These are phyloP conservation scores for Candida sanyaensis DNA, from an alignment of 1,139 yeast genomes.

Conservation along the genomic window DNA sequence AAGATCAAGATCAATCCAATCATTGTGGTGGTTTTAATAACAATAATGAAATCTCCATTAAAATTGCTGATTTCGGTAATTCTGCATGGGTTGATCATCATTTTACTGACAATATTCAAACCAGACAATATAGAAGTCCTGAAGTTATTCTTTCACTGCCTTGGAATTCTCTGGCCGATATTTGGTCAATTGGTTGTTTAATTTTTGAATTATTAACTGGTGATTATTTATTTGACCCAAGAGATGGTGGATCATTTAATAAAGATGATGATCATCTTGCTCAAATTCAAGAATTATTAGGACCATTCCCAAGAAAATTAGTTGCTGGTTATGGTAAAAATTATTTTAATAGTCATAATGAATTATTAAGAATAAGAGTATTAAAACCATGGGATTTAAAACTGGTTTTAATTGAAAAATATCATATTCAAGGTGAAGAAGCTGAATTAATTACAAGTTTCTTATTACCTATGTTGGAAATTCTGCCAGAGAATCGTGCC, in stretches of 20 bases:
- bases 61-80: constrained; percentile 84
- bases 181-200: constrained; percentile 85
- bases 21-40: neutral
- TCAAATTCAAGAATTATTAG: constrained; percentile 69
- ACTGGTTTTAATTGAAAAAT: constrained; percentile 65
- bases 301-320: constrained; percentile 52
- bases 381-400: constrained; percentile 70
- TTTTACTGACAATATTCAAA: constrained; percentile 82
- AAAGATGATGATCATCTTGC: constrained; percentile 89
- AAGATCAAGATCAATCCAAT: neutral
- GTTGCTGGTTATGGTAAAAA: constrained; percentile 52
- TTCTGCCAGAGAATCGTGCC: constrained; percentile 70
- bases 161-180: constrained; percentile 83
- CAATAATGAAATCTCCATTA: constrained; percentile 25
- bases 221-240: constrained; percentile 83
- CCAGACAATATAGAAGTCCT: constrained; percentile 84
- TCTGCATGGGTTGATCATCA: constrained; percentile 77
- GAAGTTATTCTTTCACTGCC: constrained; percentile 68
- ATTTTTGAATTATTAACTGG: constrained; percentile 82
- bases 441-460: constrained; percentile 48
- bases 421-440: constrained; percentile 38
- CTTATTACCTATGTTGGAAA: constrained; percentile 69
- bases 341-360: constrained; percentile 19
- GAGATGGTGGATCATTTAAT: constrained; percentile 57
- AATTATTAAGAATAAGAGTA: constrained; percentile 55